Base-by-base conservation (phyloP, 495 filamentous ascomycete genomes). In the Penicillium silybi region DNA sequence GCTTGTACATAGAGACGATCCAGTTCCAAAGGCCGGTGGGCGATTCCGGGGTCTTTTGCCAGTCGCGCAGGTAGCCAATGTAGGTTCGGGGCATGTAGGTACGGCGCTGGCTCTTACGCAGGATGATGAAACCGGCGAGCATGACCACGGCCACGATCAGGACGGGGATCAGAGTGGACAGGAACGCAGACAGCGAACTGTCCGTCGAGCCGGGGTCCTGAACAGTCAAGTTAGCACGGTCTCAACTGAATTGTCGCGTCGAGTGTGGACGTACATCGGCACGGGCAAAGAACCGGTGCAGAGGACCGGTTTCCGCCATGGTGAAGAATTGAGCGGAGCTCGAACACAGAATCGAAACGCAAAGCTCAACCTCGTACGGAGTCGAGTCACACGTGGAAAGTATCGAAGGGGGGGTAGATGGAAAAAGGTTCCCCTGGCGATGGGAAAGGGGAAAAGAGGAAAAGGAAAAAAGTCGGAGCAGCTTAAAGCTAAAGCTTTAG, bases 11-110 rank as follows among this genome's bases (percentile, higher is more conserved):
- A 25, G 81, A 68, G 4, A 69, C 71, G 57, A 96, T 64, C 90
- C 91, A 95, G 62, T 85, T 84, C 61, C 87, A 80, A 7, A 85
- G 59, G 49, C 89, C 89, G 50, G 73, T 83, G 34, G 89, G 83
- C 0, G 89, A 74, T 16, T 72, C 63, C 19, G 86, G 84, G 42
- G 88, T 78, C 45, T 86, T 85, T 63, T 90, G 81, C 58, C 83
- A 86, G 54, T 53, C 72, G 35, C 79, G 79, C 56, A 96, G 64
- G 50, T 77, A 85, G 25, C 89, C 87, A 32, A 98, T 70, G 67
- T 92, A 96, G 19, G 90, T 92, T 69, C 92, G 80, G 3, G 93
- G 93, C 44, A 88, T 85, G 75, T 98, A 98, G 69, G 81, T 86
- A 41, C 92, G 82, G 50, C 77, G 80, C 44, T 92, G 76, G 41